Conservation (phyloP, 1,284 basidiomycete species). For the Tetrapyrgos nigripes region DNA sequence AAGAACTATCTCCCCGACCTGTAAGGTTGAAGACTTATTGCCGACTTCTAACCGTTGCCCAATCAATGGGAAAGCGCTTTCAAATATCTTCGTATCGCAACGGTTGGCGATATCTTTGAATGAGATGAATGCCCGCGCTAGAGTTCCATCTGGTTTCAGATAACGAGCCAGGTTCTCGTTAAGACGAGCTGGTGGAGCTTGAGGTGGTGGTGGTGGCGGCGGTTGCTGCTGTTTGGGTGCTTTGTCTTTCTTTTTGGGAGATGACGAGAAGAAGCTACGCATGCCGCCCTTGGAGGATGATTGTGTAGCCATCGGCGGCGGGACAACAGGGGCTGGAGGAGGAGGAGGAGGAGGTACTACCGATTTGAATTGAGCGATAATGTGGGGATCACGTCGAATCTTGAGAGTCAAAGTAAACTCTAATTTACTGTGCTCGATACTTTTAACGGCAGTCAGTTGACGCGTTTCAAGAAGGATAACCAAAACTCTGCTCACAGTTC, state of each 20-base stretch:
- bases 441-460: conserved; percentile 39
- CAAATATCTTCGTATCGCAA: conserved; percentile 85
- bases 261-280: conserved; percentile 79
- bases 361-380: conserved; percentile 75
- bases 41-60: conserved; percentile 71
- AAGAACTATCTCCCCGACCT: conserved; percentile 81
- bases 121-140: conserved; percentile 82
- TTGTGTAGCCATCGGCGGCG: conserved; percentile 46
- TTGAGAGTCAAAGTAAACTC: conserved; percentile 91
- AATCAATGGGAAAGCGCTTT: conserved; percentile 85
- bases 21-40: conserved; percentile 61
- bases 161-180: conserved; percentile 83
- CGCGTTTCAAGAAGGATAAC: not conserved
- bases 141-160: conserved; percentile 79
- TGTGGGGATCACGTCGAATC: conserved; percentile 83
- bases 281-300: conserved; percentile 53
- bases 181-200: conserved; percentile 41
- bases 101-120: conserved; percentile 85
- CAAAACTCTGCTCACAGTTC: conserved; percentile 70
- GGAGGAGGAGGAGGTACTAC: conserved; percentile 47
- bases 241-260: conserved; percentile 72
- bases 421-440: conserved; percentile 87
- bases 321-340: conserved; percentile 41
- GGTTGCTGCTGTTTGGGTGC: conserved; percentile 34
- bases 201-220: conserved; percentile 43